Base-by-base conservation (phyloP, 2,329 filamentous ascomycete genomes). In the Dothidotthia symphoricarpi region DNA sequence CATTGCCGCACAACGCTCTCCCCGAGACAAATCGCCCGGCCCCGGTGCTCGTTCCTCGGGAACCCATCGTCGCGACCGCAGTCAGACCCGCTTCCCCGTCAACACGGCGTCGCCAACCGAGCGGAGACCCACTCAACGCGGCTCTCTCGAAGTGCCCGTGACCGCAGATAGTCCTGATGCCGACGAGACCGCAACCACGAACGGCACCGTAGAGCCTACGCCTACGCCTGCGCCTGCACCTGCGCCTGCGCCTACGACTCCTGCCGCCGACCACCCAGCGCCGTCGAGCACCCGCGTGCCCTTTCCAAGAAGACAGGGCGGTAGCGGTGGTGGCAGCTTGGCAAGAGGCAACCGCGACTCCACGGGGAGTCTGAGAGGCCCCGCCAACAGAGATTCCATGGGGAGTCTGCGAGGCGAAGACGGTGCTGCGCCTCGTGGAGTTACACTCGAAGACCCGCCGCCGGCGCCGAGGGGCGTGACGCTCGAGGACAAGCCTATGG, bases 41-140 rank as follows among this genome's bases (percentile, higher is more conserved):
- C 82, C 81, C 16, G 75, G 78, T 46, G 71, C 79, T 29, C 53
- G 63, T 55, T 43, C 47, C 24, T 46, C 41, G 15, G 59, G 60
- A 22, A 52, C 71, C 62, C 70, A 67, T 50, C 55, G 88, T 39
- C 83, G 90, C 48, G 90, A 96, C 59, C 82, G 86, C 53, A 94
- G 87, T 63, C 68, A 73, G 59, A 95, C 86, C 7, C 80, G 89
- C 27, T 96, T 95, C 74, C 93, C 88, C 1, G 85, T 96, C 30
- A 61, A 62, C 36, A 63, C 63, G n/a, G 54, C 86, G 5, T 81
- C 79, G 49, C 69, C 71, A 3, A 70, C 67, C 3, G 64, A 78
- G 6, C 55, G 82, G 78, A 45, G 81, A 73, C 39, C 73, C 69
- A 44, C 79, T 75, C 75, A 76, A 24, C 65, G 80, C 36, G 73